A percentile compares a stretch with the other conserved stretches of the same genome.
These are phyloP conservation scores for Phaeophleospora eucalypticola DNA, from an alignment of 2,329 filamentous ascomycete species.

Conservation along the genomic window DNA sequence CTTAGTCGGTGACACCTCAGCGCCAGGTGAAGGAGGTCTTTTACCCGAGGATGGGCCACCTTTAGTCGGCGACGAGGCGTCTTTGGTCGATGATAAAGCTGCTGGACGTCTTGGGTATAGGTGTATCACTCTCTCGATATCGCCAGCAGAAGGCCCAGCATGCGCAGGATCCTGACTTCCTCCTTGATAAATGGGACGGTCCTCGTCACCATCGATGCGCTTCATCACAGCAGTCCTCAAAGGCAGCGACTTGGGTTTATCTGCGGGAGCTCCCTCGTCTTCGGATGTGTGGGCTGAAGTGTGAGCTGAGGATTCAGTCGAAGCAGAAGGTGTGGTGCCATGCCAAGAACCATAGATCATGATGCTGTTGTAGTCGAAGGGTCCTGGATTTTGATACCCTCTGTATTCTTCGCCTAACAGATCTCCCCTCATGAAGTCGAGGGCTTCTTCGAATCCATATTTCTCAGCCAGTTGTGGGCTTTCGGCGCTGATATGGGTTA, in stretches of 20 bases:
- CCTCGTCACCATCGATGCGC: background rate
- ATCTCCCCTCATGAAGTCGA: background rate
- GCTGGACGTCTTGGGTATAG: background rate
- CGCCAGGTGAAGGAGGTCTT: too few species aligned
- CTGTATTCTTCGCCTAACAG: background rate
- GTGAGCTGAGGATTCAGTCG: background rate
- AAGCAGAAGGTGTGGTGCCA: too few species aligned
- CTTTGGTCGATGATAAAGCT: too few species aligned
- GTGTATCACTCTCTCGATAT: background rate
- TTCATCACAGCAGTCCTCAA: background rate
- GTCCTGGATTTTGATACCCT: background rate
- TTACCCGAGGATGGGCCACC: too few species aligned
- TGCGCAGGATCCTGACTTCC: background rate
- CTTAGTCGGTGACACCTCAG: too few species aligned
- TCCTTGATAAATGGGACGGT: background rate
- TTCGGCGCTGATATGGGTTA: too few species aligned
- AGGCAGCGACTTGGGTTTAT: background rate
- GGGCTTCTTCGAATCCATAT: background rate
- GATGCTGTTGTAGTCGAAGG: slow-evolving; percentile 1
- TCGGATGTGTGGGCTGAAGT: background rate
- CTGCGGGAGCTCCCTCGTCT: background rate
- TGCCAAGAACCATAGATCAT: slow-evolving; percentile 2
- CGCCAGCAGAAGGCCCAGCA: background rate
- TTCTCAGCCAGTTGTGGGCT: background rate
- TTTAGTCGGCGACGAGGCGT: too few species aligned